Conservation (phyloP, 169 alveolate genomes). For the Plasmodium knowlesi region DNA sequence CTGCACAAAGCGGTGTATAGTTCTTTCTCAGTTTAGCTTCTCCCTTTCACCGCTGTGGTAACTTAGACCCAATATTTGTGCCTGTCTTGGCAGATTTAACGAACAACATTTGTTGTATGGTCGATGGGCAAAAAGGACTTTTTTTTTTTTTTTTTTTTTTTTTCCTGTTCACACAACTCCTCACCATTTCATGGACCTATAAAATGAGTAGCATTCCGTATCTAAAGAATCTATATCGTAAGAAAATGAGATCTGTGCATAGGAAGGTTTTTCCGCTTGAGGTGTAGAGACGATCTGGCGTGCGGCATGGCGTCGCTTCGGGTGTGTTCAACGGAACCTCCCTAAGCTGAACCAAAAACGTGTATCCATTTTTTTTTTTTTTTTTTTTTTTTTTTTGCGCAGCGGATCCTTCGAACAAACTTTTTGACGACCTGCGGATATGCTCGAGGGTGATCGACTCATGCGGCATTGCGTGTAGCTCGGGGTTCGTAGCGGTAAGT, state of each 20-base stretch:
- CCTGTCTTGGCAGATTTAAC: not conserved
- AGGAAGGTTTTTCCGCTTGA: not conserved
- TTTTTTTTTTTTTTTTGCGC: not conserved
- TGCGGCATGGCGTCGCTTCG: not conserved
- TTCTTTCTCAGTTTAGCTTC: not conserved
- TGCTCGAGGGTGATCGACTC: constrained; percentile 56
- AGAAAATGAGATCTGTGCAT: not conserved
- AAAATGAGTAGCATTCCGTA: constrained; percentile 37
- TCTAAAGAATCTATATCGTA: constrained; percentile 58
- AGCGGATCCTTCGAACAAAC: constrained; percentile 64
- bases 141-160: constrained; percentile 11
- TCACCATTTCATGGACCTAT: constrained; percentile 3
- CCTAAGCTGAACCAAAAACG: not conserved
- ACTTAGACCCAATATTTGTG: not conserved
- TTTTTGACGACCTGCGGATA: constrained; percentile 36
- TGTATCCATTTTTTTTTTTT: not conserved
- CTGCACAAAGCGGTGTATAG: not conserved
- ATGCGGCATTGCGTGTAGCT: constrained; percentile 64
- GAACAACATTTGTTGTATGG: not conserved
- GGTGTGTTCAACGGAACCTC: not conserved
- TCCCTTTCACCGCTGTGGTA: not conserved
- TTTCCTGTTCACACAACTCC: not conserved
- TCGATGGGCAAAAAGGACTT: not conserved
- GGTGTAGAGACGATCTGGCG: not conserved
- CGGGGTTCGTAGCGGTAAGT: constrained; percentile 60